These are phyloP conservation scores for Marasmius sp. DNA, from an alignment of 1,284 basidiomycete species.

Conservation along the genomic window DNA sequence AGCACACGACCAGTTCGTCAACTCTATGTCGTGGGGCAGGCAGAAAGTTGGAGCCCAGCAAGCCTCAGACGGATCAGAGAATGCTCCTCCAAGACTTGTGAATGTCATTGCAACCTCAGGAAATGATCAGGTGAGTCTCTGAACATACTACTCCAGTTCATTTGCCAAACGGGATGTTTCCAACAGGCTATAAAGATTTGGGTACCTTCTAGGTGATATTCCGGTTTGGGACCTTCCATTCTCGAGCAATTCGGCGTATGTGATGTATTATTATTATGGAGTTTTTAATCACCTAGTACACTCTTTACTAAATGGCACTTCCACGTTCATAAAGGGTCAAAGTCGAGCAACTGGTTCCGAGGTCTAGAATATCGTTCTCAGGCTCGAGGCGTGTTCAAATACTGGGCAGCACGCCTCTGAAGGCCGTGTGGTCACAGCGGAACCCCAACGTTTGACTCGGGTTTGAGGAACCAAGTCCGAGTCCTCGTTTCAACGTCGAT, in stretches of 20 bases:
- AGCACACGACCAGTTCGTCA: slow-evolving; percentile 72
- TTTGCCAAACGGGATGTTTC: not conserved
- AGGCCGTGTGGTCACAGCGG: no score
- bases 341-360: not conserved
- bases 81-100: slow-evolving; percentile 41
- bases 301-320: not conserved
- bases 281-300: slow-evolving; percentile 5
- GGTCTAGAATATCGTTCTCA: not conserved
- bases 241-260: not conserved
- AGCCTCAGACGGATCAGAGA: slow-evolving; percentile 29
- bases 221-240: not conserved
- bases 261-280: slow-evolving; percentile 6
- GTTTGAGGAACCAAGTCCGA: no score
- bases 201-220: slow-evolving; percentile 5
- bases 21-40: slow-evolving; percentile 65
- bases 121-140: slow-evolving; percentile 46
- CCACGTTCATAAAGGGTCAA: not conserved
- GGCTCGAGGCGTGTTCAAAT: no score
- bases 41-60: slow-evolving; percentile 38
- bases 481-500: no score
- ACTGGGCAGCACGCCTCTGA: no score
- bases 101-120: slow-evolving; percentile 71
- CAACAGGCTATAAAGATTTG: slow-evolving; percentile 17
- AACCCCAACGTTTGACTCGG: no score
- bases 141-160: not conserved